Evolutionary conservation across 1,284 basidiomycete species (phyloP).

Genomic region (Phlebopus sp.): DNA sequence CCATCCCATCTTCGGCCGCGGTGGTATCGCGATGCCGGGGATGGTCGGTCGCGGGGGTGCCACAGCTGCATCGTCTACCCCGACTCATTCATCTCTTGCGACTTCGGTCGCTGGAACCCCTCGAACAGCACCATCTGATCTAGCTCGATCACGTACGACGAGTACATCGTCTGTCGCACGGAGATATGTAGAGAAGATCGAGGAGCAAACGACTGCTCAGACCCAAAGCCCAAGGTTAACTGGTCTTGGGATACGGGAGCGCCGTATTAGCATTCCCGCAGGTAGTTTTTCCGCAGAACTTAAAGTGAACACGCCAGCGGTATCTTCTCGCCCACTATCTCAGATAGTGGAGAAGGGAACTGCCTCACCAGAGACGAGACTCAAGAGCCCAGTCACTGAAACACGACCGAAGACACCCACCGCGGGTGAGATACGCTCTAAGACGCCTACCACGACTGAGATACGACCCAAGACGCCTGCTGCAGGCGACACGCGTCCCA

Average conservation of each 20-base stretch:
- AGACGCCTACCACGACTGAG: slow-evolving; percentile 16
- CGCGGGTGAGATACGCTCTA: slow-evolving; percentile 10
- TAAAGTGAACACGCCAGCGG: slow-evolving; percentile 34
- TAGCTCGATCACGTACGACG: slow-evolving; percentile 29
- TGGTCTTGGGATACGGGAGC: slow-evolving; percentile 28
- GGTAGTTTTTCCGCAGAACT: slow-evolving; percentile 29
- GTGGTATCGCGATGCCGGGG: slow-evolving; percentile 71
- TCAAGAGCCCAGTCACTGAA: slow-evolving; percentile 13
- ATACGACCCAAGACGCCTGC: slow-evolving; percentile 10
- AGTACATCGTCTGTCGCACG: slow-evolving; percentile 36
- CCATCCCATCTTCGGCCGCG: slow-evolving; percentile 72
- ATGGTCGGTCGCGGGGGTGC: slow-evolving; percentile 33
- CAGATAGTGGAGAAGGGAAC: slow-evolving; percentile 14
- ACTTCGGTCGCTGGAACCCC: neutral
- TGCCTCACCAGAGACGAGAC: slow-evolving; percentile 8
- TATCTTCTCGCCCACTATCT: slow-evolving; percentile 28
- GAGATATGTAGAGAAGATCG: slow-evolving; percentile 37
- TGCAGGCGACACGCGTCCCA: slow-evolving; percentile 19
- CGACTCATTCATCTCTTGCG: slow-evolving; percentile 4
- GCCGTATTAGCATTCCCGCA: slow-evolving; percentile 36
- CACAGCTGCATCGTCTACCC: slow-evolving; percentile 26
- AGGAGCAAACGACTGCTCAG: slow-evolving; percentile 20
- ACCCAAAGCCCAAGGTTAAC: slow-evolving; percentile 15
- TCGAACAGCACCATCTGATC: slow-evolving; percentile 12
- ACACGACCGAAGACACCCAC: slow-evolving; percentile 20